Evolutionary conservation across 345 rosid genomes (phyloP).

Genomic region (Populus tremula): DNA sequence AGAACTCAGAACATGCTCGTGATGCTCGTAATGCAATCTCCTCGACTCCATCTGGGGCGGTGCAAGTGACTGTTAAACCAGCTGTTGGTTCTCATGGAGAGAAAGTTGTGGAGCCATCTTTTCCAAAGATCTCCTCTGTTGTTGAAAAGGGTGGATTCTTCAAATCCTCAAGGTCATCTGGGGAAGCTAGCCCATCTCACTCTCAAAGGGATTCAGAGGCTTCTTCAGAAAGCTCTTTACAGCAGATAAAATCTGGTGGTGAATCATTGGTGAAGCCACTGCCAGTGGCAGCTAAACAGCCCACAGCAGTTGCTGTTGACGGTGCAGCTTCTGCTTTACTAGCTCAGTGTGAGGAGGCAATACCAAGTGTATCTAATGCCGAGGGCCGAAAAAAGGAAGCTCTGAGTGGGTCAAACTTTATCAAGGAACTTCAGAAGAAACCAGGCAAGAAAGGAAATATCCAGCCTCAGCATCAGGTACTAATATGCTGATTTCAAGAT

Average conservation of each 20-base stretch:
- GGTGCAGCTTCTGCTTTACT: slow-evolving; percentile 10
- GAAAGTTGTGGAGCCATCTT: slow-evolving; percentile 32
- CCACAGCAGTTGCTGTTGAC: slow-evolving; percentile 26
- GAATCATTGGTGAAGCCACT: slow-evolving; percentile 34
- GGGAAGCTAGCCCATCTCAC: slow-evolving; percentile 32
- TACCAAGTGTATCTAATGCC: slow-evolving; percentile 11
- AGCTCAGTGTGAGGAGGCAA: slow-evolving; percentile 34
- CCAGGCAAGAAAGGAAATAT: slow-evolving; percentile 36
- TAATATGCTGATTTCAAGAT: not conserved
- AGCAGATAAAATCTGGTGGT: slow-evolving; percentile 31
- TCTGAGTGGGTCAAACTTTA: slow-evolving; percentile 50
- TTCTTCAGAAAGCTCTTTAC: slow-evolving; percentile 33
- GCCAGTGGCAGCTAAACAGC: slow-evolving; percentile 28
- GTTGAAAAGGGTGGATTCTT: slow-evolving; percentile 45
- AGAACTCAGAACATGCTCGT: slow-evolving; percentile 36
- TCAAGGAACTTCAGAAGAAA: slow-evolving; percentile 50
- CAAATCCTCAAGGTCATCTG: slow-evolving; percentile 34
- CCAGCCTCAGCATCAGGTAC: slow-evolving; percentile 50
- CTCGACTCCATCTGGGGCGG: slow-evolving; percentile 36
- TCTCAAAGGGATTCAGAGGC: slow-evolving; percentile 38
- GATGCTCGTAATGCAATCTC: slow-evolving; percentile 39
- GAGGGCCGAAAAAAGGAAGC: slow-evolving; percentile 40
- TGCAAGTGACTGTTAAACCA: slow-evolving; percentile 55
- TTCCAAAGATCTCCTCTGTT: slow-evolving; percentile 25
- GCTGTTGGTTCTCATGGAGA: slow-evolving; percentile 39